Evolutionary conservation across 441 rosid genomes (phyloP).

Genomic region (Brassica hybrid): DNA sequence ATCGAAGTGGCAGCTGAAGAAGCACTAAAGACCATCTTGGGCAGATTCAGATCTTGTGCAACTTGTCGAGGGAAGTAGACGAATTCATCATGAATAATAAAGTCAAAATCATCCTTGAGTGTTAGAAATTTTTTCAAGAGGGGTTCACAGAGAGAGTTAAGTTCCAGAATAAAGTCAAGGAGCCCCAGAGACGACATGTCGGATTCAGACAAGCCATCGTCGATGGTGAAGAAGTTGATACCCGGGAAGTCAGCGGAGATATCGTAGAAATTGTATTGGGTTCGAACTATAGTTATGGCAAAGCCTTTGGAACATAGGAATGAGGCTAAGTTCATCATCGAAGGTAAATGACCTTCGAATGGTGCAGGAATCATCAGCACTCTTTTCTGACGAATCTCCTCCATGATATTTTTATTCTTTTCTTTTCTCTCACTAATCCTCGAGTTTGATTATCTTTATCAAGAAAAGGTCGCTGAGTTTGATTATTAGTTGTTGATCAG

Average conservation of each 20-base stretch:
- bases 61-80: constrained; percentile 50
- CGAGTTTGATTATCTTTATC: not conserved
- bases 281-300: constrained; percentile 30
- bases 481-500: not conserved
- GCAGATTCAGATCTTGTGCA: constrained; percentile 46
- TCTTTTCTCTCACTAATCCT: not conserved
- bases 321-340: constrained; percentile 53
- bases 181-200: constrained; percentile 20
- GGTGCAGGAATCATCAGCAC: constrained; percentile 45
- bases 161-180: constrained; percentile 26
- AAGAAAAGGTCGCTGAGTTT: not conserved
- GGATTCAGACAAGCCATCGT: constrained; percentile 38
- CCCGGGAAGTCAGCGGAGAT: constrained; percentile 33
- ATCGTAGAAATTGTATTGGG: constrained; percentile 27
- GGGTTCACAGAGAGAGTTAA: constrained; percentile 39
- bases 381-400: constrained; percentile 5
- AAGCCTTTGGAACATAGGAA: constrained; percentile 46
- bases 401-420: constrained; percentile 3
- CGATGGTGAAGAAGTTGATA: constrained; percentile 38
- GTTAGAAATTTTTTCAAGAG: constrained; percentile 37
- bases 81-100: constrained; percentile 57
- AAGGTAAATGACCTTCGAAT: constrained; percentile 52
- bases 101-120: constrained; percentile 28
- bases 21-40: constrained; percentile 51
- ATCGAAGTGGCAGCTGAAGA: constrained; percentile 40